These are phyloP conservation scores for Salix brachista DNA, from an alignment of 345 rosid species.

Conservation along the genomic window DNA sequence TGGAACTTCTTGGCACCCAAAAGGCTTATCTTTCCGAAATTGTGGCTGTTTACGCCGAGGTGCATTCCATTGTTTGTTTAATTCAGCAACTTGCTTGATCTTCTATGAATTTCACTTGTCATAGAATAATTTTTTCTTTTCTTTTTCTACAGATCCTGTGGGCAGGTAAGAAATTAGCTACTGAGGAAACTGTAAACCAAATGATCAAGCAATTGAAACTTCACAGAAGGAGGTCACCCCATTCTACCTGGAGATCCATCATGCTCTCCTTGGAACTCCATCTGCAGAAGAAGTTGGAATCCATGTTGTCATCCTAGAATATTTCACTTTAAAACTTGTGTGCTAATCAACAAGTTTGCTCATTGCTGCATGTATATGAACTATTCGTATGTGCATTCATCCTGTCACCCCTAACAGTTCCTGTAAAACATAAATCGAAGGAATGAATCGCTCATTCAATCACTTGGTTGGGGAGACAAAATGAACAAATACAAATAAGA, in stretches of 20 bases:
- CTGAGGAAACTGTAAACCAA: neutral
- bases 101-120: neutral
- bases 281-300: neutral
- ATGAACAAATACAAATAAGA: too few species aligned
- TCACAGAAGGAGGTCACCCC: neutral
- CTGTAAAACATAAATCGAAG: too few species aligned
- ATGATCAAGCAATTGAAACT: neutral
- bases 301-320: neutral
- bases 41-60: conserved; percentile 14
- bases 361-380: too few species aligned
- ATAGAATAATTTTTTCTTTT: neutral
- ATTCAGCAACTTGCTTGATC: neutral
- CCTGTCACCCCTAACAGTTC: too few species aligned
- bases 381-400: too few species aligned
- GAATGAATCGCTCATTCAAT: too few species aligned
- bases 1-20: conserved; percentile 1
- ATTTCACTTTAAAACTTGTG: neutral
- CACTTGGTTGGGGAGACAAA: too few species aligned
- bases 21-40: conserved; percentile 3
- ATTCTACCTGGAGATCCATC: neutral
- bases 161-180: neutral
- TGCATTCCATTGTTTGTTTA: neutral
- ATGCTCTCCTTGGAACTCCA: neutral
- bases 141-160: neutral
- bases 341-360: too few species aligned